These are phyloP conservation scores for Tolypocladium tundrense DNA, from an alignment of 2,329 filamentous ascomycete genomes.

Conservation along the genomic window DNA sequence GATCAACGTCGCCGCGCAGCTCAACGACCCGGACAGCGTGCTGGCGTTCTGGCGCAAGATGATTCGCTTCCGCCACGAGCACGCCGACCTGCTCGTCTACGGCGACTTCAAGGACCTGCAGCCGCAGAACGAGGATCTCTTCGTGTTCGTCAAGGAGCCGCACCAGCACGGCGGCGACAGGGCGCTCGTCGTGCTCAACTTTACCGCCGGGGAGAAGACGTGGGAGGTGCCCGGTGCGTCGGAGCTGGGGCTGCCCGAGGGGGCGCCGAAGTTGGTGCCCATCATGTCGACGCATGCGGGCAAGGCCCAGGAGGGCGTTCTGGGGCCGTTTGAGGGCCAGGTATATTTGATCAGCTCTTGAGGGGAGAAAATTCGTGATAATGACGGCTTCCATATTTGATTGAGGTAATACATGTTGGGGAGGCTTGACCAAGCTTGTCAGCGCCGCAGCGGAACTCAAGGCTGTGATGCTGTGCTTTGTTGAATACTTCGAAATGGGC, in stretches of 20 bases:
- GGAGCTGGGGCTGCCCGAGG: conserved; percentile 11
- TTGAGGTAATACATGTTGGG: too few relatives aligned
- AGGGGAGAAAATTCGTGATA: not conserved
- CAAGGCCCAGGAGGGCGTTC: conserved; percentile 5
- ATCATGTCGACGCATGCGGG: conserved; percentile 16
- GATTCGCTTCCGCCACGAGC: conserved; percentile 17
- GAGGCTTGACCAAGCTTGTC: too few relatives aligned
- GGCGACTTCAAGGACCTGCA: conserved; percentile 20
- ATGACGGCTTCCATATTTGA: too few relatives aligned
- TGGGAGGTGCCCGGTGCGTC: conserved; percentile 9
- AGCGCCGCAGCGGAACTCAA: too few relatives aligned
- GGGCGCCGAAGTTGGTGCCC: conserved; percentile 10
- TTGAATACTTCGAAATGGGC: too few relatives aligned
- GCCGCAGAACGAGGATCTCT: conserved; percentile 12
- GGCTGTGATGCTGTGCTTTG: too few relatives aligned
- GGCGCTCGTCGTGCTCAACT: conserved; percentile 21
- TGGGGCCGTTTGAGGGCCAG: conserved; percentile 20
- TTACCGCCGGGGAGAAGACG: conserved; percentile 16
- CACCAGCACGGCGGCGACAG: conserved; percentile 10
- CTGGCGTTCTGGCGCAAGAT: conserved; percentile 22
- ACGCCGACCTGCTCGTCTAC: conserved; percentile 22
- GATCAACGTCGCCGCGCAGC: conserved; percentile 49
- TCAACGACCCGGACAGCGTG: conserved; percentile 24
- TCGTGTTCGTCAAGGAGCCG: conserved; percentile 20
- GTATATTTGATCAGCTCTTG: conserved; percentile 14